These are phyloP conservation scores for Penicillium sp. DNA, from an alignment of 2,329 filamentous ascomycete species.

Conservation along the genomic window DNA sequence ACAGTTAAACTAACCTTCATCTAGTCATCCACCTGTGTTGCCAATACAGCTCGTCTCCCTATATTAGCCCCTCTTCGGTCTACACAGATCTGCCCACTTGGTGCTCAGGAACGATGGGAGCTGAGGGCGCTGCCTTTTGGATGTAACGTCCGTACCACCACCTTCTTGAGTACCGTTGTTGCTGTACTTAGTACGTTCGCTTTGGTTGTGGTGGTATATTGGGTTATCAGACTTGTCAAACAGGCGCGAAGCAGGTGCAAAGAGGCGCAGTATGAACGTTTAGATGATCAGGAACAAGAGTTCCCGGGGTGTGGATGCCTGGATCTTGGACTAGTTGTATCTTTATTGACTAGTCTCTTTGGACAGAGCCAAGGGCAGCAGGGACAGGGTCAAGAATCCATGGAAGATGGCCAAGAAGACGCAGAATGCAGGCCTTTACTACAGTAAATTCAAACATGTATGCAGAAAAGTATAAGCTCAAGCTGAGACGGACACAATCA, in stretches of 20 bases:
- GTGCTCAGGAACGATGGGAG: slow-evolving; percentile 41
- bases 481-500: slow-evolving; percentile 10
- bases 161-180: slow-evolving; percentile 34
- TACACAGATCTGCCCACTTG: slow-evolving; percentile 38
- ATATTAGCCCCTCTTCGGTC: slow-evolving; percentile 38
- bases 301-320: neutral
- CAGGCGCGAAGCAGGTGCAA: slow-evolving; percentile 10
- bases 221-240: slow-evolving; percentile 16
- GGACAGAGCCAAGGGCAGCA: neutral
- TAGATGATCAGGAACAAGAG: neutral
- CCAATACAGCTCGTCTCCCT: slow-evolving; percentile 33
- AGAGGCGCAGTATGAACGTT: slow-evolving; percentile 7
- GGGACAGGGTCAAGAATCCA: slow-evolving; percentile 1
- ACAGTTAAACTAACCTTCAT: neutral
- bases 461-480: neutral
- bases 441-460: slow-evolving; percentile 6
- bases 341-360: neutral
- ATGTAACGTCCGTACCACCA: slow-evolving; percentile 41
- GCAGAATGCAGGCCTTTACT: slow-evolving; percentile 29
- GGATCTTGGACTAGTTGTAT: neutral
- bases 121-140: slow-evolving; percentile 38
- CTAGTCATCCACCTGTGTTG: slow-evolving; percentile 40
- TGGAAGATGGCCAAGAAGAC: slow-evolving; percentile 9
- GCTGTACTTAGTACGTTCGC: slow-evolving; percentile 30
- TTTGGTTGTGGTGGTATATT: slow-evolving; percentile 18